These are phyloP conservation scores for Periconia macrospinosa DNA, from an alignment of 2,329 filamentous ascomycete species.

Conservation along the genomic window DNA sequence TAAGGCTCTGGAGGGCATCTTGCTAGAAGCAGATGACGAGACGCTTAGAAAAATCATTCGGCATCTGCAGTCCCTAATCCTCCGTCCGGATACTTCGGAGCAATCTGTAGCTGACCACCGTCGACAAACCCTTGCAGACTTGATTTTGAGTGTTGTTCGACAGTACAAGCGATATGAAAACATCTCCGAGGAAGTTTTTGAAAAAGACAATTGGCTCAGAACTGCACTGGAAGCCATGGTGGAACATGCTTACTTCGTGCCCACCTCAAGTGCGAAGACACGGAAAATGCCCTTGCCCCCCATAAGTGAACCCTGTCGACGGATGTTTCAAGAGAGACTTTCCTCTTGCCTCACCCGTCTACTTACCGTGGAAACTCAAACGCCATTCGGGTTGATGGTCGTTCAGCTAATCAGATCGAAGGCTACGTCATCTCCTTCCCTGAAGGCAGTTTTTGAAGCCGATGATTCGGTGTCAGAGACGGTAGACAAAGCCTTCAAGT, in stretches of 20 bases:
- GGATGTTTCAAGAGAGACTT: slow-evolving; percentile 57
- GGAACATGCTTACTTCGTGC: slow-evolving; percentile 54
- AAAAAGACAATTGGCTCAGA: slow-evolving; percentile 47
- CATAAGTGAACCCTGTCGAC: slow-evolving; percentile 51
- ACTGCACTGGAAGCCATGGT: slow-evolving; percentile 50
- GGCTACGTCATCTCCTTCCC: slow-evolving; percentile 32
- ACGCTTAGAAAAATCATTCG: slow-evolving; percentile 56
- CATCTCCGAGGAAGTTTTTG: slow-evolving; percentile 23
- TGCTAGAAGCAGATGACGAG: slow-evolving; percentile 61
- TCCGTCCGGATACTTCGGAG: slow-evolving; percentile 49
- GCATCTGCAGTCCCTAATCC: slow-evolving; percentile 51
- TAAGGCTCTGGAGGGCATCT: slow-evolving; percentile 77
- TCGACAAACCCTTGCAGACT: slow-evolving; percentile 55
- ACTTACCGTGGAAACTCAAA: slow-evolving; percentile 34
- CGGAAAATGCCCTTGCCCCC: slow-evolving; percentile 46
- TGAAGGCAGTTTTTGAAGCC: slow-evolving; percentile 52
- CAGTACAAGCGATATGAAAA: slow-evolving; percentile 38
- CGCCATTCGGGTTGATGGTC: slow-evolving; percentile 31
- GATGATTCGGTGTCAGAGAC: slow-evolving; percentile 48
- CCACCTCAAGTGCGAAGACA: slow-evolving; percentile 34
- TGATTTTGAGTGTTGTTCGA: slow-evolving; percentile 55
- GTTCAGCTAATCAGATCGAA: slow-evolving; percentile 31
- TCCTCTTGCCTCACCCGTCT: slow-evolving; percentile 58
- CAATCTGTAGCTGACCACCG: slow-evolving; percentile 48
- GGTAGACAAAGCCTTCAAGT: slow-evolving; percentile 36